Base-by-base conservation (phyloP, 192 early-diverging fungal genomes). In the Glomus cerebriforme region DNA sequence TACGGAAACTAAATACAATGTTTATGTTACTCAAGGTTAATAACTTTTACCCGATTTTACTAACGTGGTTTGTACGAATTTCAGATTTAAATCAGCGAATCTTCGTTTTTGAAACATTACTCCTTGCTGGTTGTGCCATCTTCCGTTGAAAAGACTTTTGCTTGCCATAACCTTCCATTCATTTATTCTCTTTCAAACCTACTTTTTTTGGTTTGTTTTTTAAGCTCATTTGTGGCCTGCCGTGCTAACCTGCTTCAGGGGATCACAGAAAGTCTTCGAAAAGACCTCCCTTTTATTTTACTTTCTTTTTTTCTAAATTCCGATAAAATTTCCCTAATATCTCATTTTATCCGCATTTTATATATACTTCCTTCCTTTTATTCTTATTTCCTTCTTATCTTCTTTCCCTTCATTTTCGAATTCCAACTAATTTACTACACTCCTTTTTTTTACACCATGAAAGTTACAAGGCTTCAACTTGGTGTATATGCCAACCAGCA, bases 401-500 rank as follows among this genome's bases (percentile, higher is more conserved):
- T 7, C 13, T 22, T 32, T 37, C 26, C n/a, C 4, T n/a, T 70
- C 17, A 19, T 19, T 37, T 19, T 37, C 17, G 10, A 29, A 43
- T 75, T 63, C 75, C 60, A 77, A 77, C 75, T 67, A 49, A 37
- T 63, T 66, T 49, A 54, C 26, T 27, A 65, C 75, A 49, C 34
- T 77, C 60, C 24, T 77, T 65, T 47, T 34, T 37, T 76, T 66
- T 66, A 47, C 22, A 66, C 22, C 35, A 80, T 80, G 79, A 54
- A 76, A 59, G 63, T 80, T 32, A 66, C 54, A 7, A 75, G 29
- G 58, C 37, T 80, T 19, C 79, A 80, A 45, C 34, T 80, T 24
- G 79, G 72, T 58, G 79, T 75, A 27, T 80, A 75, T 24, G 31
- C 73, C 60, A 80, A 73, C 43, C 79, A 76, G 37, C 67, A 54